Evolutionary conservation across 2,329 filamentous ascomycete genomes (phyloP).

Genomic region (Pseudogymnoascus sp.): DNA sequence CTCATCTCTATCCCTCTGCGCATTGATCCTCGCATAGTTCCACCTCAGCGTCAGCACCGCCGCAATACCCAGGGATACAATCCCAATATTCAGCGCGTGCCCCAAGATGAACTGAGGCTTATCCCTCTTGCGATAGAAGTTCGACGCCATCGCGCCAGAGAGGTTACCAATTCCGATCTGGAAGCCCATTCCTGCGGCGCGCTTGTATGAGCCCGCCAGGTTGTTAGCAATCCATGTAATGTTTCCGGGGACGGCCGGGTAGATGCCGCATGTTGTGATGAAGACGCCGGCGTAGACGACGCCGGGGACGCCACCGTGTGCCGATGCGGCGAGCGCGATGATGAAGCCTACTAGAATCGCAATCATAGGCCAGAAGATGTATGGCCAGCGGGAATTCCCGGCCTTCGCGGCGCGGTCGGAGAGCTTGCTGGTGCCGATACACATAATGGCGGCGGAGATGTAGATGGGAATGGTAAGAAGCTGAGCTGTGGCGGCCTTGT

Average conservation of each 20-base stretch:
- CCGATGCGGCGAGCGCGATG: conserved; percentile 35
- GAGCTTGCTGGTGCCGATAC: conserved; percentile 44
- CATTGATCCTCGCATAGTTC: conserved; percentile 39
- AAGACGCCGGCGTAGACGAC: conserved; percentile 40
- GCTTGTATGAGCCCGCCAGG: conserved; percentile 46
- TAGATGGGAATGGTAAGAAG: conserved; percentile 44
- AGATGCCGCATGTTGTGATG: conserved; percentile 37
- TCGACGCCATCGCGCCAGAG: conserved; percentile 59
- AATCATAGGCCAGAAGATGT: conserved; percentile 46
- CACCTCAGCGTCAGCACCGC: conserved; percentile 36
- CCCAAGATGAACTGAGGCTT: conserved; percentile 42
- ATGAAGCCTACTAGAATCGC: conserved; percentile 50
- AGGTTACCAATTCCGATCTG: conserved; percentile 56
- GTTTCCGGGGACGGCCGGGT: conserved; percentile 36
- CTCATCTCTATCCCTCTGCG: conserved; percentile 35
- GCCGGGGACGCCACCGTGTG: conserved; percentile 29
- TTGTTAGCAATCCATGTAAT: conserved; percentile 51
- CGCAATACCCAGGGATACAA: conserved; percentile 38
- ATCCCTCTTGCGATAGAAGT: conserved; percentile 55
- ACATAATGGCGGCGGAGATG: conserved; percentile 54
- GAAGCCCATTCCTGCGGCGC: conserved; percentile 55
- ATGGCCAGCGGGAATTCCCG: conserved; percentile 36
- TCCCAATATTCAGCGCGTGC: conserved; percentile 42
- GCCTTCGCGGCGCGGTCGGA: conserved; percentile 46
- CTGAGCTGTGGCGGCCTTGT: conserved; percentile 42